These are phyloP conservation scores for Harringtonia aguacate DNA, from an alignment of 2,329 filamentous ascomycete species.

Conservation along the genomic window DNA sequence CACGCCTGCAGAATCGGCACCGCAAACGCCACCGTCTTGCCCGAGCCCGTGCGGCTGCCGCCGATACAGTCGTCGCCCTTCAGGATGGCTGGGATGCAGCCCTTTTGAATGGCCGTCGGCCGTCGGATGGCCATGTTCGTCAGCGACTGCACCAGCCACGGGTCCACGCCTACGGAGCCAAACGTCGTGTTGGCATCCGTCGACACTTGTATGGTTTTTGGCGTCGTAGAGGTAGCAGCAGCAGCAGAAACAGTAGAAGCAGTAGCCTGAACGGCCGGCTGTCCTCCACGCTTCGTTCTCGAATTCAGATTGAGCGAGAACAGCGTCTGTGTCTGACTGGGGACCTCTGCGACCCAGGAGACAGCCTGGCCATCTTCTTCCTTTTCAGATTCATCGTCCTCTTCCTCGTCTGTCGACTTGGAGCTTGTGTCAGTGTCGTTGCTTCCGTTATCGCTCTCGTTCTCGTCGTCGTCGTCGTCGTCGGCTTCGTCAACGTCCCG, in stretches of 20 bases:
- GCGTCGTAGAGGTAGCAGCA: conserved; percentile 25
- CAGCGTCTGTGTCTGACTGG: too few species aligned
- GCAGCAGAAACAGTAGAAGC: background rate
- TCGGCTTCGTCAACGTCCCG: background rate
- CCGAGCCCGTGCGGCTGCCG: conserved; percentile 86
- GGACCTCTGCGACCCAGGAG: too few species aligned
- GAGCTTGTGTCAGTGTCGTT: background rate
- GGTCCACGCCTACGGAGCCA: conserved; percentile 59
- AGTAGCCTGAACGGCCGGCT: conserved; percentile 1
- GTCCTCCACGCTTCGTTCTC: too few species aligned
- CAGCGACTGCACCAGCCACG: conserved; percentile 82
- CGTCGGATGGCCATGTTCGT: conserved; percentile 67
- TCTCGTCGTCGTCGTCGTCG: conserved; percentile 15
- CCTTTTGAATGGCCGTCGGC: conserved; percentile 87
- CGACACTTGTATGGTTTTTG: too few species aligned
- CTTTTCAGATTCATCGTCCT: background rate
- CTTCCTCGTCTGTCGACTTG: background rate
- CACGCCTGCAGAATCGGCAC: conserved; percentile 90
- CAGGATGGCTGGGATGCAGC: conserved; percentile 85
- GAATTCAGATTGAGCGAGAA: too few species aligned
- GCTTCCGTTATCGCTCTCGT: conserved; percentile 11
- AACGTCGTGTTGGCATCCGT: conserved; percentile 55
- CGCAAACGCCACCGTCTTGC: conserved; percentile 94
- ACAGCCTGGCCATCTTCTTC: too few species aligned
- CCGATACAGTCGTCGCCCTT: conserved; percentile 91